Evolutionary conservation across 108 stramenopile species (phyloP).

Genomic region (Aureococcus anophagefferens): DNA sequence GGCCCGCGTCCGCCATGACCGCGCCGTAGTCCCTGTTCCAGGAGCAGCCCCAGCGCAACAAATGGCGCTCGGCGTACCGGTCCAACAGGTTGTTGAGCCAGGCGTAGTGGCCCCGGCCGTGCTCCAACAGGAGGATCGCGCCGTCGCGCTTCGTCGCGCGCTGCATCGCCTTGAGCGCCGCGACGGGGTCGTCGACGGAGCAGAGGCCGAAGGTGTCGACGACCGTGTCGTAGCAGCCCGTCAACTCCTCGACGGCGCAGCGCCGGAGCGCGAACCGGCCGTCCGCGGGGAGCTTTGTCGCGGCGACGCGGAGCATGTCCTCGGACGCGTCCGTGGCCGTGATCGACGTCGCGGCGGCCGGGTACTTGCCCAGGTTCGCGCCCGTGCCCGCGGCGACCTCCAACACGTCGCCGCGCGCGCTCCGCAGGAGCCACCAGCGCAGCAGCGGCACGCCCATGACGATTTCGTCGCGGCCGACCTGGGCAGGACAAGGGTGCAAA

Average conservation of each 20-base stretch:
- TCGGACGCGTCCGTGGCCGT: slow-evolving; percentile 61
- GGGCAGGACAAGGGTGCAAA: no score
- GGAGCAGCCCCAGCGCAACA: slow-evolving; percentile 73
- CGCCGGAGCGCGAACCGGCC: not conserved
- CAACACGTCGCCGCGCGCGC: slow-evolving; percentile 48
- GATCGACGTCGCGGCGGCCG: slow-evolving; percentile 48
- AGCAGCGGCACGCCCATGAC: not conserved
- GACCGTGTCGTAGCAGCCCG: slow-evolving; percentile 68
- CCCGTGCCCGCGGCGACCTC: slow-evolving; percentile 83
- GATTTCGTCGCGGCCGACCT: not conserved
- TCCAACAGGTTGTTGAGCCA: slow-evolving; percentile 38
- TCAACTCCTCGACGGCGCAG: slow-evolving; percentile 35
- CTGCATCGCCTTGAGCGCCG: slow-evolving; percentile 63
- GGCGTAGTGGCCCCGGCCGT: slow-evolving; percentile 10
- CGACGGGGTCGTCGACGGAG: slow-evolving; percentile 70
- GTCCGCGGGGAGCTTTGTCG: slow-evolving; percentile 8
- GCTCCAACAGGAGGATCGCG: slow-evolving; percentile 9
- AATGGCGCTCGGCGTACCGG: slow-evolving; percentile 56
- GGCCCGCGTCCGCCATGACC: slow-evolving; percentile 49
- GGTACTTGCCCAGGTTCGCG: slow-evolving; percentile 62
- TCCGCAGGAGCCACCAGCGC: not conserved
- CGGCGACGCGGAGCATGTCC: slow-evolving; percentile 57
- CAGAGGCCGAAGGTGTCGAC: slow-evolving; percentile 88
- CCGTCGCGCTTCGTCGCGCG: slow-evolving; percentile 66
- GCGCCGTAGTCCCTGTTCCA: slow-evolving; percentile 75